Conservation (phyloP, 306 rosid species). For the Ceratonia siliqua region DNA sequence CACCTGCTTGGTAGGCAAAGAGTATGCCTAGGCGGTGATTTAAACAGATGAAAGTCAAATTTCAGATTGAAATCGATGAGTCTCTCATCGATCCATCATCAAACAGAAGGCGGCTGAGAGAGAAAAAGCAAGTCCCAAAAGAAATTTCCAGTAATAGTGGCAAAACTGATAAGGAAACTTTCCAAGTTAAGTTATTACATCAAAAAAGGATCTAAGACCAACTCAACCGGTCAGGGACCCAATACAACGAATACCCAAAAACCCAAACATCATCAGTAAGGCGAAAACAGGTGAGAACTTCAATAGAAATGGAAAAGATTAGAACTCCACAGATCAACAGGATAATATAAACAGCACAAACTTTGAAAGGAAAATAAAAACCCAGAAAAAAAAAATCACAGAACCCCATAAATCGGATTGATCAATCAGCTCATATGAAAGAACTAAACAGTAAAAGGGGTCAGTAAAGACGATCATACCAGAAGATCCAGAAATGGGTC, state of each 20-base stretch:
- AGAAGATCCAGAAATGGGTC: slow-evolving; percentile 33
- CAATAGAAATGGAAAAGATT: not conserved
- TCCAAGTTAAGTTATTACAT: not conserved
- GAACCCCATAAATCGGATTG: slow-evolving; percentile 4
- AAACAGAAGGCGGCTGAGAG: not conserved
- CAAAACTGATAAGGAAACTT: slow-evolving; percentile 16
- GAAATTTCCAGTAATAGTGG: not conserved
- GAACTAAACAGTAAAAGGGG: not conserved
- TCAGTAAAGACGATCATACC: slow-evolving; percentile 9
- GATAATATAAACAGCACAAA: not conserved
- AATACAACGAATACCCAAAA: not conserved
- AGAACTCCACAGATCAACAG: slow-evolving; percentile 13
- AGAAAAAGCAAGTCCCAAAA: not conserved
- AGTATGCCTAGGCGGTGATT: slow-evolving; percentile 4
- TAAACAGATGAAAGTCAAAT: not conserved
- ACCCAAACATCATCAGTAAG: not conserved
- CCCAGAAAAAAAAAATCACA: not conserved
- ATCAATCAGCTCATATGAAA: not conserved
- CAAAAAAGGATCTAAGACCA: slow-evolving; percentile 13
- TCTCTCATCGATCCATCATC: slow-evolving; percentile 18
- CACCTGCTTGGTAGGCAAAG: not conserved
- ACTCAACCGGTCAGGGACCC: slow-evolving; percentile 9
- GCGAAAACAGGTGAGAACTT: not conserved
- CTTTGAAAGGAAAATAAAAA: not conserved
- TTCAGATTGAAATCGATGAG: not conserved